Base-by-base conservation (phyloP, 2,329 filamentous ascomycete species). In the Mollisia scopiformis region DNA sequence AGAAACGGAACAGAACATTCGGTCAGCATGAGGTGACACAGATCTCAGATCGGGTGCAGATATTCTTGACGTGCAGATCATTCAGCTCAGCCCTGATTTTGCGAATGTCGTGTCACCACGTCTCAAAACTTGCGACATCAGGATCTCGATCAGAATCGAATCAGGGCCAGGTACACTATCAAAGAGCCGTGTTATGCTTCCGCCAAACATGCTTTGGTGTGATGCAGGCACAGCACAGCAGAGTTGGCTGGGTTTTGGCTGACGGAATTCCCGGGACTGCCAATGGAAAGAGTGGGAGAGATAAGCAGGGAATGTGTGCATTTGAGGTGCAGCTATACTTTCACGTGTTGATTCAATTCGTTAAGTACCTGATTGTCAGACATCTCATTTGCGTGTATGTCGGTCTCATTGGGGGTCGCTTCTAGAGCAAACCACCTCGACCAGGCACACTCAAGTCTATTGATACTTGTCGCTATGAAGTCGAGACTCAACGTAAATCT, bases 161-260 rank as follows among this genome's bases (percentile, higher is more conserved):
- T 47, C 43, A 47, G 43, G 43, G 43, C 28, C 43, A 47, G 43
- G 43, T 6, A 47, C 43, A 47, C 28, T 47, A 47, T 47, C 43
- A 47, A 23, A n/a, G 10, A 25, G 3, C 43, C 25, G n/a, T 10
- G 16, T 14, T 6, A 14, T 47, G 14, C 43, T 47, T 25, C 43
- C 43, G 21, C 10, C 19, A 16, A 27, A 47, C 43, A 47, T 47
- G 43, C 23, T 16, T 47, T 47, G 13, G 43, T 23, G n/a, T 13
- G 16, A 47, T 47, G 43, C 43, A 47, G 43, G 43, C 43, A 47
- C 43, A 27, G 43, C 19, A 14, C 43, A 28, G n/a, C 23, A 11
- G n/a, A 13, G 25, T 8, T 47, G 14, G 28, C 23, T 27, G 43
- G 43, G 23, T 47, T 23, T 11, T 6, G 23, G 11, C 28, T 16